A percentile compares a stretch with the other conserved stretches of the same genome.
These are phyloP conservation scores for Aureobasidium sp. DNA, from an alignment of 2,329 filamentous ascomycete species.

Conservation along the genomic window DNA sequence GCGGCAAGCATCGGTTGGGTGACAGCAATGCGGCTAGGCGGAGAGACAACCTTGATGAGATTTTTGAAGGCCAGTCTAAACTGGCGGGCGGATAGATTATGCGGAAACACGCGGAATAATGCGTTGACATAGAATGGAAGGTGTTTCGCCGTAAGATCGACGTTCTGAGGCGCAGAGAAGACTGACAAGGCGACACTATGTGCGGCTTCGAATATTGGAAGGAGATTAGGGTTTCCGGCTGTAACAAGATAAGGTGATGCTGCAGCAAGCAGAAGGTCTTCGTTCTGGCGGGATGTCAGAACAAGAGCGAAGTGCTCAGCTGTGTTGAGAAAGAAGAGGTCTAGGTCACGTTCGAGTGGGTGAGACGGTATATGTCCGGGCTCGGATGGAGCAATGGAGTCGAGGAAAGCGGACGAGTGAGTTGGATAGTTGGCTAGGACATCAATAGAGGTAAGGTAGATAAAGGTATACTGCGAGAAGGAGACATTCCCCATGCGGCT, in stretches of 20 bases:
- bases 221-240: conserved; percentile 48
- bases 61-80: conserved; percentile 85
- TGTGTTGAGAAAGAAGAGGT: conserved; percentile 81
- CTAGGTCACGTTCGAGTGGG: conserved; percentile 63
- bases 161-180: conserved; percentile 71
- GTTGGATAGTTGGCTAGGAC: conserved; percentile 63
- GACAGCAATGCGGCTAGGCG: conserved; percentile 66
- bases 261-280: conserved; percentile 64
- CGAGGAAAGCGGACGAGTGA: conserved; percentile 59
- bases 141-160: conserved; percentile 59
- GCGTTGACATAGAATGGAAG: conserved; percentile 78
- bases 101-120: conserved; percentile 71
- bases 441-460: conserved; percentile 74
- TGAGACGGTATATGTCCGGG: conserved; percentile 51
- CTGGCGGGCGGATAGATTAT: conserved; percentile 70
- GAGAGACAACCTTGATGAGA: conserved; percentile 70
- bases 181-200: conserved; percentile 76
- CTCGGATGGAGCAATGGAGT: conserved; percentile 50
- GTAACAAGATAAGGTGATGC: conserved; percentile 64
- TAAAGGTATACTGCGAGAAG: conserved; percentile 79
- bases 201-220: conserved; percentile 77
- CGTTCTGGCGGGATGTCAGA: conserved; percentile 58
- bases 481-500: conserved; percentile 61
- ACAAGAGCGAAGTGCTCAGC: conserved; percentile 73
- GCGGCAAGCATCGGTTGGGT: conserved; percentile 71